Base-by-base conservation (phyloP, 2,329 filamentous ascomycete genomes). In the Stagonosporopsis vannaccii region DNA sequence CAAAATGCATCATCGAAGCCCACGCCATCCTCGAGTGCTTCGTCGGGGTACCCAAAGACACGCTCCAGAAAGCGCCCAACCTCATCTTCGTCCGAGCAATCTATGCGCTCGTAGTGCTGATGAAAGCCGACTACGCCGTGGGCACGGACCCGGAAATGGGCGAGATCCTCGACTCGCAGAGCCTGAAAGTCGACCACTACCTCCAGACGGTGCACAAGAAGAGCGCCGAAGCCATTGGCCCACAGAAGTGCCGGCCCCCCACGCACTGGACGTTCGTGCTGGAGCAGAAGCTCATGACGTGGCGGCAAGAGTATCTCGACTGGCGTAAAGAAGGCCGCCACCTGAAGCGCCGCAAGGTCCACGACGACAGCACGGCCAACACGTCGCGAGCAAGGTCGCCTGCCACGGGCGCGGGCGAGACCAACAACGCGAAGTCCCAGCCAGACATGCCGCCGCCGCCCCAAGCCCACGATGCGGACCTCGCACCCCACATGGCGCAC, bases 121-220 rank as follows among this genome's bases (percentile, higher is more conserved):
- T 75, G 59, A 74, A 71, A 50, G 69, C 66, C n/a, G 72, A 74
- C 41, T 75, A 74, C 25, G 72, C 71, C 1, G 66, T 75, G 2
- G 68, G 69, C 12, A 73, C 72, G 0, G 72, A 74, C 40, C 61
- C 65, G 0, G 66, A 72, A 6, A 70, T 75, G 62, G 65, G 72
- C 50, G 70, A 69, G 40, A 58, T 75, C 2, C 63, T 75, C 8
- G 71, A 75, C 26, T 67, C 62, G 13, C 60, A 70, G 33, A 72
- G 60, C 33, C 56, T 75, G 8, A 74, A 70, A 50, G 65, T 72
- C 5, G 69, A 69, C 33, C 66, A 61, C 42, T 75, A 75, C 42
- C 60, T 75, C 0, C 58, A 71, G 23, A 60, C 51, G 1, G 60
- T 73, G 2, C 39, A 73, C 7, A 55, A 56, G 6, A 64, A 62